Percentiles rank a stretch among this genome's conserved stretches.
phyloP scores from a whole-genome alignment of 169 alveolate genomes.

The Plasmodium gallinaceum region DNA sequence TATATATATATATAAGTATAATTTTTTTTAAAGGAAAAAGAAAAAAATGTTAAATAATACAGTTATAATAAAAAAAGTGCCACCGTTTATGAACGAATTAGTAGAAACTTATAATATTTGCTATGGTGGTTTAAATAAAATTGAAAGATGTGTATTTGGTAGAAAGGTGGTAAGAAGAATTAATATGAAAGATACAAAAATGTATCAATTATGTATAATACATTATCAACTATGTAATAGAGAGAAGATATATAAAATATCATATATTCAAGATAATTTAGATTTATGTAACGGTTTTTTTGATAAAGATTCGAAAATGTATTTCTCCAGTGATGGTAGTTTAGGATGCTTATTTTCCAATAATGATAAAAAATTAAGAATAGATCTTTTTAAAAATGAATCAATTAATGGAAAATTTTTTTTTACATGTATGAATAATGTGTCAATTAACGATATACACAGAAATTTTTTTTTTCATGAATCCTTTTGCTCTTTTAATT shows the following conservation, averaged over 20 bases:
- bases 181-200: conserved; percentile 8
- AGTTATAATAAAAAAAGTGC: conserved; percentile 42
- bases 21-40: neutral
- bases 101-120: conserved; percentile 62
- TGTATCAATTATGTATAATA: conserved; percentile 60
- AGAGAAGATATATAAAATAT: conserved; percentile 62
- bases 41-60: conserved; percentile 11
- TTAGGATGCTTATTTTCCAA: conserved; percentile 64
- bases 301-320: conserved; percentile 66
- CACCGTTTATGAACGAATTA: conserved; percentile 73
- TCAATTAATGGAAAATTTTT: conserved; percentile 23
- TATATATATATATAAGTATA: neutral
- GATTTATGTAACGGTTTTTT: conserved; percentile 55
- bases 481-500: conserved; percentile 61
- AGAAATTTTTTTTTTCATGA: conserved; percentile 45
- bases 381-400: conserved; percentile 54
- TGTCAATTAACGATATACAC: conserved; percentile 37
- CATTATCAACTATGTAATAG: conserved; percentile 67
- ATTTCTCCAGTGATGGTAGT: conserved; percentile 60
- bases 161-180: conserved; percentile 22
- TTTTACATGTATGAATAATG: conserved; percentile 45
- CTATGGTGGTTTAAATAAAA: conserved; percentile 45
- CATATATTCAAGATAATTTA: conserved; percentile 51
- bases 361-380: conserved; percentile 57
- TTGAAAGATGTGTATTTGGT: conserved; percentile 60